Evolutionary conservation across 23 red algal species (phyloP).

Genomic region (Gracilaria domingensis): DNA sequence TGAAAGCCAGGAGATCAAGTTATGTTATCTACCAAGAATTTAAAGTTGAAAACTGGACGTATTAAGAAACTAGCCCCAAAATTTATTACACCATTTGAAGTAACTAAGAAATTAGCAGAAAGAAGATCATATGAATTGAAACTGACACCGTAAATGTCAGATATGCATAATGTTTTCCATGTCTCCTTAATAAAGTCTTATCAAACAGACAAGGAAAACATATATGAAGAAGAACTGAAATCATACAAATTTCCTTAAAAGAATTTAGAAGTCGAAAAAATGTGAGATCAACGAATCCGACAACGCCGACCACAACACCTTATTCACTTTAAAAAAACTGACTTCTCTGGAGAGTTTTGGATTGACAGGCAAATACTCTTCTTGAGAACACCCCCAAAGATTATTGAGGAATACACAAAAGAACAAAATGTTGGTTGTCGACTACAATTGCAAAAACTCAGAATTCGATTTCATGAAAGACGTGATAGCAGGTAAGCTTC

Average conservation of each 20-base stretch:
- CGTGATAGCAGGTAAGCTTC: too few species aligned
- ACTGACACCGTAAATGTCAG: background rate
- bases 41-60: background rate
- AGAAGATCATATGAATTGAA: background rate
- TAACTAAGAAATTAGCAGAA: background rate
- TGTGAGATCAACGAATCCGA: background rate
- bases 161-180: background rate
- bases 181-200: background rate
- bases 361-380: background rate
- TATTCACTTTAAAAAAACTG: background rate
- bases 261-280: too few species aligned
- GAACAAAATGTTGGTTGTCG: too few species aligned
- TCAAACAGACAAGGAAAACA: background rate
- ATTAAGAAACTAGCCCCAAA: background rate
- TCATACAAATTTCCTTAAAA: too few species aligned
- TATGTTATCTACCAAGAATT: background rate
- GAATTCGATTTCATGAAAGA: too few species aligned
- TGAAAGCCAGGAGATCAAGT: constrained; percentile 3
- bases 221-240: background rate
- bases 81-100: background rate
- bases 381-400: too few species aligned
- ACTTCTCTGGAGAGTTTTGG: background rate
- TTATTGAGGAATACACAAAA: too few species aligned
- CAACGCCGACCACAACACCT: background rate
- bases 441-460: too few species aligned